These are phyloP conservation scores for Chaetothyriales sp. DNA, from an alignment of 2,329 filamentous ascomycete genomes.

Conservation along the genomic window DNA sequence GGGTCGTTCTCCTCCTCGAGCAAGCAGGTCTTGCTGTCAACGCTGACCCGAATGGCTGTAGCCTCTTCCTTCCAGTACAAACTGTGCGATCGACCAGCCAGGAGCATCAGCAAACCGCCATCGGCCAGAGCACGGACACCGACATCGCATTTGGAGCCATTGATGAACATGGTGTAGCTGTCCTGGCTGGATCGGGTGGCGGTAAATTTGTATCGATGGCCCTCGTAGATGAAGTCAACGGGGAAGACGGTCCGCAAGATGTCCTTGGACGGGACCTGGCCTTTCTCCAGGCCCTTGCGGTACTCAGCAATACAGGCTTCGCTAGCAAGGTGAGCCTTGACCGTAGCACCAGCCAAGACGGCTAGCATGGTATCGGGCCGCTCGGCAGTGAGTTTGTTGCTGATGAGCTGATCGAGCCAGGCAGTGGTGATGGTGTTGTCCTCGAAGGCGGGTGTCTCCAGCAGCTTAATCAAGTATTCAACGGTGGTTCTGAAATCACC, in stretches of 20 bases:
- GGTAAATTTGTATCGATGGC: conserved; percentile 92
- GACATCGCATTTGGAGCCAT: conserved; percentile 88
- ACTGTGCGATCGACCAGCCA: conserved; percentile 88
- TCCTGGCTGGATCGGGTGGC: conserved; percentile 81
- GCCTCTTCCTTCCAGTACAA: conserved; percentile 99
- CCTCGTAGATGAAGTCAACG: conserved; percentile 97
- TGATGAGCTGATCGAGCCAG: conserved; percentile 97
- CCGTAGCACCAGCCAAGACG: conserved; percentile 88
- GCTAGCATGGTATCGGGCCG: conserved; percentile 84
- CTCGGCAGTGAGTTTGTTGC: conserved; percentile 92
- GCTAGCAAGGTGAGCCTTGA: conserved; percentile 87
- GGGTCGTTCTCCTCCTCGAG: conserved; percentile 98
- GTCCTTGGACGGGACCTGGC: conserved; percentile 92
- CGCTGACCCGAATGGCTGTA: conserved; percentile 82
- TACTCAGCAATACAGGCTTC: conserved; percentile 81
- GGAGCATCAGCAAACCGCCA: conserved; percentile 78
- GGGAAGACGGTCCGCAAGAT: conserved; percentile 95
- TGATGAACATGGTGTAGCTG: conserved; percentile 97
- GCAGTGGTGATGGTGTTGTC: conserved; percentile 98
- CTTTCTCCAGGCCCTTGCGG: conserved; percentile 78
- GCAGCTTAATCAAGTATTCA: conserved; percentile 95
- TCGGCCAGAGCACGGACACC: conserved; percentile 86
- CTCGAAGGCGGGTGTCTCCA: conserved; percentile 96
- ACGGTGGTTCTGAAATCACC: conserved; percentile 98
- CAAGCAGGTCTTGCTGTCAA: conserved; percentile 95